Percentiles rank a stretch among this genome's conserved stretches.
Evolutionary conservation across 2,329 filamentous ascomycete genomes (phyloP).

Genomic region (Aspergillus niger): DNA sequence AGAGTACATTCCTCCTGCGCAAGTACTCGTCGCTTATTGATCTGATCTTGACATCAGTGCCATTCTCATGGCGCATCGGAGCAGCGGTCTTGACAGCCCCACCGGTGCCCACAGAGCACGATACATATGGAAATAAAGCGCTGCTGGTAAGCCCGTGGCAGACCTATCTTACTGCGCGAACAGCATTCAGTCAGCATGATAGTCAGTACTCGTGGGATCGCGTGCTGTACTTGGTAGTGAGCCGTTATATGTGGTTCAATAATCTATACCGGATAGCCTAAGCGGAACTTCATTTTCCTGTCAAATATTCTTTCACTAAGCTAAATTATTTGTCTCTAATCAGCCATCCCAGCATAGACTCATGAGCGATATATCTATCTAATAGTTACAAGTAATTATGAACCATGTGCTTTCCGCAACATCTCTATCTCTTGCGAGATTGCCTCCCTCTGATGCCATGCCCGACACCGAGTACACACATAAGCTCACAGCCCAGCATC

Average conservation of each 20-base stretch:
- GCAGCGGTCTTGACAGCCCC: slow-evolving; percentile 19
- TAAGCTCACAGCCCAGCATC: not conserved
- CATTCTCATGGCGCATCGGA: slow-evolving; percentile 32
- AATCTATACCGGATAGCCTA: slow-evolving; percentile 18
- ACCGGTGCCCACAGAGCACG: not conserved
- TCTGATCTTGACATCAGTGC: slow-evolving; percentile 41
- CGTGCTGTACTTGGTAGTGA: slow-evolving; percentile 43
- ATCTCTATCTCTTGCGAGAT: not conserved
- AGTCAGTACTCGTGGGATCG: slow-evolving; percentile 48
- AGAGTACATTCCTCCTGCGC: slow-evolving; percentile 38
- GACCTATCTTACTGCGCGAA: slow-evolving; percentile 39
- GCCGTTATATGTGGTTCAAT: slow-evolving; percentile 48
- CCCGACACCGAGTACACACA: not conserved
- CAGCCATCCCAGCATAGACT: too few species aligned
- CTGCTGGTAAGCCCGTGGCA: slow-evolving; percentile 42
- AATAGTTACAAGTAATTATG: not conserved
- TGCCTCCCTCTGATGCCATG: not conserved
- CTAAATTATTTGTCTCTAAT: too few species aligned
- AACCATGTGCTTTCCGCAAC: not conserved
- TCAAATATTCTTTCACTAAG: too few species aligned
- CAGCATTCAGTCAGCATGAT: slow-evolving; percentile 41
- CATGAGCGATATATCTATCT: too few species aligned
- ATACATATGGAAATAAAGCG: slow-evolving; percentile 29
- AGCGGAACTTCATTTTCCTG: too few species aligned
- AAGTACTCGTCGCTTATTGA: slow-evolving; percentile 46